Evolutionary conservation across 768 basidiomycete genomes (phyloP).

Genomic region (Mycena rebaudengoi): DNA sequence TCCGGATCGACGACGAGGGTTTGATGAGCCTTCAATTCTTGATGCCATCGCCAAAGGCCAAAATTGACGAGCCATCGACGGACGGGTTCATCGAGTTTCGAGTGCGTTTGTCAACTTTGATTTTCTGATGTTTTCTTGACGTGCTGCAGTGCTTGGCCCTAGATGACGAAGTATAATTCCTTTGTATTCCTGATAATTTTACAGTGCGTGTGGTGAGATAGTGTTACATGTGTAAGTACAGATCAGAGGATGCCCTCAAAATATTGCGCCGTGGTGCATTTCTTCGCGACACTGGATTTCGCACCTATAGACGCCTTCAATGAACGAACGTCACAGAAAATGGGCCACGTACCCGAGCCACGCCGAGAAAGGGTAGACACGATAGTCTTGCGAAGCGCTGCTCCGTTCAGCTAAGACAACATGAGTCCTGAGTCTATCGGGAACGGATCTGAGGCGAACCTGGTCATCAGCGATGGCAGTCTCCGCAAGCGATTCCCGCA

Average conservation of each 20-base stretch:
- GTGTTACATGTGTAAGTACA: background rate
- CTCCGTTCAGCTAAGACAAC: conserved; percentile 1
- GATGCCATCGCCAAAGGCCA: conserved; percentile 68
- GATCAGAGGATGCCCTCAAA: conserved; percentile 23
- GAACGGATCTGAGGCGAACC: background rate
- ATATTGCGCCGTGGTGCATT: conserved; percentile 28
- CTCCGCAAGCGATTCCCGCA: too few relatives aligned
- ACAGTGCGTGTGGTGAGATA: conserved; percentile 4
- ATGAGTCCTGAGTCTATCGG: background rate
- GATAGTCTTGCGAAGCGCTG: conserved; percentile 45
- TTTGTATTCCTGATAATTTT: conserved; percentile 16
- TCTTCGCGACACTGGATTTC: background rate
- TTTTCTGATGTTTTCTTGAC: background rate
- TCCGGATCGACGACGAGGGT: conserved; percentile 86
- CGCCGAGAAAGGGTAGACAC: conserved; percentile 41
- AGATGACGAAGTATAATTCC: conserved; percentile 40
- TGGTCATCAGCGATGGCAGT: too few relatives aligned
- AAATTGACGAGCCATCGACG: conserved; percentile 44
- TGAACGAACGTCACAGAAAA: background rate
- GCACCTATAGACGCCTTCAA: background rate
- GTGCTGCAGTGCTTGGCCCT: conserved; percentile 51
- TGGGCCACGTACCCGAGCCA: conserved; percentile 15
- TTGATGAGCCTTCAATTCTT: conserved; percentile 90
- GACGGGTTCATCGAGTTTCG: conserved; percentile 89
- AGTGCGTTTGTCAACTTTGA: conserved; percentile 56